Base-by-base conservation (phyloP, 176 grass and related monocot genomes). In the Oryza australiensis region DNA sequence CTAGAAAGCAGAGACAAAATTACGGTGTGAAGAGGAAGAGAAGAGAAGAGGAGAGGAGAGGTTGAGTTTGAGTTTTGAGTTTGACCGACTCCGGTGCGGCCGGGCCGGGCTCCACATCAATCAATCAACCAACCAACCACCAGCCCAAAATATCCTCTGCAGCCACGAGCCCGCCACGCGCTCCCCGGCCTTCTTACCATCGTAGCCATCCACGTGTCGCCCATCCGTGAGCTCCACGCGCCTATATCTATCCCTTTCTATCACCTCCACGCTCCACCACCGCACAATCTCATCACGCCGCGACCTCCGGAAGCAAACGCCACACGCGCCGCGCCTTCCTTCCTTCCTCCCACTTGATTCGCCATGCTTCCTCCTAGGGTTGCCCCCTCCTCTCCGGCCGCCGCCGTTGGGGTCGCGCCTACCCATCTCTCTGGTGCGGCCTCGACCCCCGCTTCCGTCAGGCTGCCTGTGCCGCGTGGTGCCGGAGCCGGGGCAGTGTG, bases 121-220 rank as follows among this genome's bases (percentile, higher is more conserved):
- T 2, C 34, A 35, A 35, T 35, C 2, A 29, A 29, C 29, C 34
- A 35, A 35, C 34, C 5, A 35, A 49, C 3, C 46, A 16, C 46
- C 3, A 55, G 18, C 16, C 18, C 4, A 38, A 74, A 82, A 66
- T 53, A 43, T 81, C 69, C n/a, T 4, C 35, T 14, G 3, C 72
- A 12, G 42, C 78, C 91, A 88, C 85, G 84, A 66, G 93, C 75
- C 76, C 84, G 41, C 87, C 93, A 90, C 87, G 70, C 93, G 78
- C 91, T 10, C 66, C 15, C 0, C 3, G 6, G 0, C 2, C 0
- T 4, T 1, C 7, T 37, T 1, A 11, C 10, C 43, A 91, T 88
- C 85, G 0, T 0, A 0, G 1, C 79, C 82, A 66, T 85, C 70
- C 92, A 88, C 85, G 78, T 90, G 85, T 64, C 26, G 0, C 16